Evolutionary conservation across 208 protist species (phyloP), one percentile per base, ranked within the genome.

Genomic region (Leishmania aethiopica): DNA sequence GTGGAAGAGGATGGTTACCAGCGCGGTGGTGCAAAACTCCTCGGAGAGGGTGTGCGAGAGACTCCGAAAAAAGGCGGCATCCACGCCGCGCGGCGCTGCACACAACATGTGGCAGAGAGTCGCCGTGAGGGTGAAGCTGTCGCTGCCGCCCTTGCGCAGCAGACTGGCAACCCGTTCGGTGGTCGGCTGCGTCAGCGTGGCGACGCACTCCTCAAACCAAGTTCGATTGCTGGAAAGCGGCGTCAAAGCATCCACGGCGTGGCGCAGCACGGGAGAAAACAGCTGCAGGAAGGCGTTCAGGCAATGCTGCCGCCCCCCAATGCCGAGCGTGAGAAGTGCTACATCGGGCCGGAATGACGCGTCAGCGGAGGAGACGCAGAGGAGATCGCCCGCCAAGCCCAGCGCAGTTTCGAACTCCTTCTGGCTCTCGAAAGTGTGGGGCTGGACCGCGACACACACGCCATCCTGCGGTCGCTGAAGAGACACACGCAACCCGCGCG

Each of bases 331-430:
- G 69, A 93, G 75, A 10, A 96, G 67, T 3, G 91, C 89, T 42
- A 92, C 49, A 70, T 84, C 88, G 1, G 86, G 87, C 2, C 82
- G 80, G 53, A 86, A 85, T 6, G 82, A 82, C 25, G 76, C 83
- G 51, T 91, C 88, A 0, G 79, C 83, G 13, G 90, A 81, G 35
- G 82, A 66, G 17, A 91, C 83, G 79, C 85, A 91, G 28, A 97
- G 87, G 13, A 97, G 64, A 75, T 97, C 94, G 3, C 86, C 86
- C 17, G 94, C 91, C 62, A 96, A 74, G 70, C 84, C 83, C 22
- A 97, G 86, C 5, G 91, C 91, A 8, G 60, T 81, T 32, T 96
- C 90, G 75, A 95, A 95, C 53, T 92, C 87, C 22, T 71, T 77
- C 57, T 86, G 77, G 37, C 55, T 78, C 3, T 35, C 37, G 59